These are phyloP conservation scores for Metschnikowia orientalis DNA, from an alignment of 805 yeast genomes.

Conservation along the genomic window DNA sequence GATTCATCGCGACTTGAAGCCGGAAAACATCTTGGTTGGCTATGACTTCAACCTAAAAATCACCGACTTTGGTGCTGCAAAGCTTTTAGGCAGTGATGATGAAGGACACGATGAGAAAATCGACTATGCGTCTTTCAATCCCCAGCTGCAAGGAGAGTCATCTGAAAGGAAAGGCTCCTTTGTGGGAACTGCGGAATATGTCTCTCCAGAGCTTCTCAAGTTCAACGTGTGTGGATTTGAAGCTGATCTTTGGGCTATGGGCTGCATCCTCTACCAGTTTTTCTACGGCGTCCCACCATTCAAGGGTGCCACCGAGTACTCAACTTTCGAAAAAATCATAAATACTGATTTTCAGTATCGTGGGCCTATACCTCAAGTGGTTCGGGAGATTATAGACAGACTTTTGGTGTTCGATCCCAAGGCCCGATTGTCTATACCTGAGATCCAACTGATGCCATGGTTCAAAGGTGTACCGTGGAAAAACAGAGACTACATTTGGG, in stretches of 20 bases:
- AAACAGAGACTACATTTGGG: slow-evolving; percentile 38
- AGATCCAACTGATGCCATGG: slow-evolving; percentile 34
- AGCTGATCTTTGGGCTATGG: slow-evolving; percentile 91
- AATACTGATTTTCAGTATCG: slow-evolving; percentile 59
- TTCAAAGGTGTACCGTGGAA: slow-evolving; percentile 39
- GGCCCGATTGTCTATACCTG: slow-evolving; percentile 29
- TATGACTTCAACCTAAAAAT: slow-evolving; percentile 84
- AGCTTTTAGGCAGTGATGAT: slow-evolving; percentile 44
- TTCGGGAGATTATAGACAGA: slow-evolving; percentile 28
- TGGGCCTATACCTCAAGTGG: slow-evolving; percentile 28
- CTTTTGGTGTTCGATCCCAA: slow-evolving; percentile 32
- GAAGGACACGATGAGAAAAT: slow-evolving; percentile 33
- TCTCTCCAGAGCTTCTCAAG: slow-evolving; percentile 82
- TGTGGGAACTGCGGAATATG: slow-evolving; percentile 97
- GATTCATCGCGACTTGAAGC: slow-evolving; percentile 91
- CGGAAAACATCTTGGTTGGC: slow-evolving; percentile 85
- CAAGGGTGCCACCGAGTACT: slow-evolving; percentile 78
- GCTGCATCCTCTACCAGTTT: slow-evolving; percentile 82
- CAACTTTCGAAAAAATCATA: slow-evolving; percentile 85
- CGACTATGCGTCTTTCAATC: slow-evolving; percentile 26
- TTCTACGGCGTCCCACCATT: slow-evolving; percentile 85
- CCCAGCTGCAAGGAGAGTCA: slow-evolving; percentile 24
- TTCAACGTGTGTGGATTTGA: slow-evolving; percentile 78
- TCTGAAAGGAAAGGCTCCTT: slow-evolving; percentile 54
- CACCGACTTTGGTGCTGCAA: slow-evolving; percentile 98